Base-by-base conservation (phyloP, 352 stramenopile species). In the Phytophthora hibernalis region DNA sequence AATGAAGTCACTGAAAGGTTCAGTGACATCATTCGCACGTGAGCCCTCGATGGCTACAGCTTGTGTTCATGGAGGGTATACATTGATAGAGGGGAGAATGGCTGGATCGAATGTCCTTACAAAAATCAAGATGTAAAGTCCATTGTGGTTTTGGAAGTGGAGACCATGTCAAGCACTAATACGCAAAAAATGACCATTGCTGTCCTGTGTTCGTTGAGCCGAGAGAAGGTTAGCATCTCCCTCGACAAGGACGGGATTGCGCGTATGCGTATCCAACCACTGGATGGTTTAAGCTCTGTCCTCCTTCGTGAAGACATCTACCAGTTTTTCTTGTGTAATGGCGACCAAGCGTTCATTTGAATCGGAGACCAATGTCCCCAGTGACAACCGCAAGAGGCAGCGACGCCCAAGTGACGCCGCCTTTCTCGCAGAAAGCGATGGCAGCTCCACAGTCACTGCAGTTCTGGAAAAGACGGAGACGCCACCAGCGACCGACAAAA, bases 191-290 rank as follows among this genome's bases (percentile, higher is more conserved):
- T 10, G 6, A 2, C 16, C 1, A 57, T 13, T 5, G 0, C 4
- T 21, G 0, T n/a, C 61, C 65, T 67, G 89, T 97, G 89, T 97
- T 95, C 87, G 89, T 95, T 97, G 89, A 97, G 83, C 87, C 89
- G 89, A 97, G 89, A 97, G 89, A 97, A 74, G 86, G 87, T 97
- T 97, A 97, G 89, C 89, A 97, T 97, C 89, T 96, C 87, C 89
- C 89, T 97, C 88, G 89, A 95, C 89, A 97, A 97, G 89, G 87
- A 97, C 89, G 89, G 87, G 89, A 97, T 91, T 93, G 80, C 85
- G 80, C 81, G 49, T 55, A 28, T 77, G 83, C 82, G 87, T 88
- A 93, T 90, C 79, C 82, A 91, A 91, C 75, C 68, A 76, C 51
- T 81, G 57, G 55, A 81, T 90, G 86, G 85, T 93, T 93, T 92